Conservation (phyloP, 1,284 basidiomycete species). For the Coniophora puteana region DNA sequence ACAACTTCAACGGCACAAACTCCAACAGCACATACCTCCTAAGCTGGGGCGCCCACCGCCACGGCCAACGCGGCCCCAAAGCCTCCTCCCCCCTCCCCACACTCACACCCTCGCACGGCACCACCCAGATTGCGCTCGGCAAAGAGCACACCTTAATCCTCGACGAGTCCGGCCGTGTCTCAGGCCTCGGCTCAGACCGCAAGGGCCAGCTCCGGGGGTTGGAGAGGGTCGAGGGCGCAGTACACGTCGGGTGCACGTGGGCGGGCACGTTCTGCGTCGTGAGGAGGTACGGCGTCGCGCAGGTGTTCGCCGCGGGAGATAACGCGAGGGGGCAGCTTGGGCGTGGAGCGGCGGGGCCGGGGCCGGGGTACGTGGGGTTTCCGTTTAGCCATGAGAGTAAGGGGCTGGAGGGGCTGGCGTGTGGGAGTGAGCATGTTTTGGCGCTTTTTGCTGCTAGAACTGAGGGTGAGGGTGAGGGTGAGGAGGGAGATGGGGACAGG, state of each 20-base stretch:
- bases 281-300: constrained; percentile 14
- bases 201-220: constrained; percentile 63
- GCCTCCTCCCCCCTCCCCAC: constrained; percentile 17
- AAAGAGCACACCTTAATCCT: constrained; percentile 69
- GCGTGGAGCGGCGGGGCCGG: constrained; percentile 17
- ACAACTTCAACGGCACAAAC: neutral
- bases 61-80: constrained; percentile 67
- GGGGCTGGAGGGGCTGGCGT: constrained; percentile 37
- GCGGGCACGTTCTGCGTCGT: constrained; percentile 68
- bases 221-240: constrained; percentile 24
- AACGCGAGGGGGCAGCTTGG: constrained; percentile 74
- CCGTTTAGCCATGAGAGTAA: constrained; percentile 16
- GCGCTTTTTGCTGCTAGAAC: constrained; percentile 26
- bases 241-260: constrained; percentile 81
- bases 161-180: constrained; percentile 43
- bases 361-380: constrained; percentile 32
- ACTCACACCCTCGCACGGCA: constrained; percentile 26
- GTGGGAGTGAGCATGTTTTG: constrained; percentile 84
- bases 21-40: constrained; percentile 32
- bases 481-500: too few relatives aligned
- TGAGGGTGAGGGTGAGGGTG: constrained; percentile 6
- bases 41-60: constrained; percentile 83
- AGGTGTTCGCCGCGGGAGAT: constrained; percentile 55
- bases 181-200: constrained; percentile 61
- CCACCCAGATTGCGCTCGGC: constrained; percentile 49